Percentiles rank a stretch among this genome's conserved stretches.
These are phyloP conservation scores for Puccinia horiana DNA, from an alignment of 1,284 basidiomycete species.

Conservation along the genomic window DNA sequence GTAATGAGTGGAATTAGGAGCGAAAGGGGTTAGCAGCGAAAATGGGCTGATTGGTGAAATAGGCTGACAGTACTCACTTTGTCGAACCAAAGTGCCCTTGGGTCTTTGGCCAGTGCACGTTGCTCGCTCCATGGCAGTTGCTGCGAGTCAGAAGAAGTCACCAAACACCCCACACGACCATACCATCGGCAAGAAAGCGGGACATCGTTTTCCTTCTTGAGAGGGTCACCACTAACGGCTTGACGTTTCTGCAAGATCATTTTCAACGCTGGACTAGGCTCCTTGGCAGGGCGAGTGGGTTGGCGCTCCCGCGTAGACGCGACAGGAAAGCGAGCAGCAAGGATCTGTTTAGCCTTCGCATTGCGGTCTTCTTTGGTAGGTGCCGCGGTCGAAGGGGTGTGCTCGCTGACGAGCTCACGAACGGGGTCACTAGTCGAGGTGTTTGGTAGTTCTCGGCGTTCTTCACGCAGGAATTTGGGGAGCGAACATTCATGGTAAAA, in stretches of 20 bases:
- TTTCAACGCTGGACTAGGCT: slow-evolving; percentile 35
- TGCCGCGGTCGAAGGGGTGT: background rate
- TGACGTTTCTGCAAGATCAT: slow-evolving; percentile 35
- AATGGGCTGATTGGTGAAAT: background rate
- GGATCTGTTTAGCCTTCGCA: slow-evolving; percentile 34
- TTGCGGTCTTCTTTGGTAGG: slow-evolving; percentile 10
- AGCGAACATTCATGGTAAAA: slow-evolving; percentile 37
- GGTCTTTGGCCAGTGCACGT: background rate
- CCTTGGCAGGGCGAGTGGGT: slow-evolving; percentile 14
- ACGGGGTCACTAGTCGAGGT: slow-evolving; percentile 10
- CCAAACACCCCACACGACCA: slow-evolving; percentile 25
- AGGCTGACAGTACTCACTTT: slow-evolving; percentile 13
- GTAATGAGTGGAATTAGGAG: background rate
- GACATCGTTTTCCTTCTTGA: slow-evolving; percentile 45
- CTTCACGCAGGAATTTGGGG: background rate
- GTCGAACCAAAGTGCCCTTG: slow-evolving; percentile 33
- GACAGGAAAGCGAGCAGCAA: slow-evolving; percentile 35
- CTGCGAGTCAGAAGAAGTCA: background rate
- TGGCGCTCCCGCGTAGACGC: background rate
- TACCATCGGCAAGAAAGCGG: slow-evolving; percentile 39
- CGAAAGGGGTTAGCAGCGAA: background rate
- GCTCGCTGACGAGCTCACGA: slow-evolving; percentile 15
- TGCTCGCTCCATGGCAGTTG: background rate
- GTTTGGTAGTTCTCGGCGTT: background rate
- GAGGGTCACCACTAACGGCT: slow-evolving; percentile 43